Conservation (phyloP, 352 stramenopile genomes). For the Globisporangium spiculum region DNA sequence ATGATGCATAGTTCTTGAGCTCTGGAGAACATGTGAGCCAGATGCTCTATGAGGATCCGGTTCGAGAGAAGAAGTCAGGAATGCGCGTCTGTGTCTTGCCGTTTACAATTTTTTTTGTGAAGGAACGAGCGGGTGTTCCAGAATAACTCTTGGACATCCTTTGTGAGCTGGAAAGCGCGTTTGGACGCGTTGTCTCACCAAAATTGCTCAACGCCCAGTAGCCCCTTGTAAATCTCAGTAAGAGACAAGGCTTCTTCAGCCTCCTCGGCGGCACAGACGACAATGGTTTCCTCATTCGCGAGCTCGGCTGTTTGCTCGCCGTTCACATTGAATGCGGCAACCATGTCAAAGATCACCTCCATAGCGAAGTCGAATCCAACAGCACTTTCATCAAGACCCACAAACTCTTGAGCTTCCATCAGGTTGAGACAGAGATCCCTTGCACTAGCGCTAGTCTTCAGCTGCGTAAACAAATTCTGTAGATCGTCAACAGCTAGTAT, state of each 20-base stretch:
- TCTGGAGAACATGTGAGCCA: too few species aligned
- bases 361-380: conserved; percentile 3
- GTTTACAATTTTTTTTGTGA: conserved; percentile 2
- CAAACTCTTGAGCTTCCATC: conserved; percentile 2
- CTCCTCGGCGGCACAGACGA: background rate
- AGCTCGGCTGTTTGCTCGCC: background rate
- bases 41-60: too few species aligned
- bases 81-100: background rate
- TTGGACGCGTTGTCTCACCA: conserved; percentile 1
- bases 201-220: conserved; percentile 5
- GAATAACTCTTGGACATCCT: background rate
- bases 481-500: background rate
- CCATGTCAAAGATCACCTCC: conserved; percentile 3
- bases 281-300: background rate
- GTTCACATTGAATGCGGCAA: background rate
- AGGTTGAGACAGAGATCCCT: background rate
- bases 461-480: background rate
- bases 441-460: conserved; percentile 3
- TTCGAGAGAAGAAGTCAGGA: too few species aligned
- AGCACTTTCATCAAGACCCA: background rate
- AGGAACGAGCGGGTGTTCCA: background rate
- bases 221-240: conserved; percentile 1
- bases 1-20: too few species aligned
- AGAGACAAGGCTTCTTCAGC: conserved; percentile 1
- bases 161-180: conserved; percentile 1